Base-by-base conservation (phyloP, 306 rosid genomes). In the Lotus japonicus region DNA sequence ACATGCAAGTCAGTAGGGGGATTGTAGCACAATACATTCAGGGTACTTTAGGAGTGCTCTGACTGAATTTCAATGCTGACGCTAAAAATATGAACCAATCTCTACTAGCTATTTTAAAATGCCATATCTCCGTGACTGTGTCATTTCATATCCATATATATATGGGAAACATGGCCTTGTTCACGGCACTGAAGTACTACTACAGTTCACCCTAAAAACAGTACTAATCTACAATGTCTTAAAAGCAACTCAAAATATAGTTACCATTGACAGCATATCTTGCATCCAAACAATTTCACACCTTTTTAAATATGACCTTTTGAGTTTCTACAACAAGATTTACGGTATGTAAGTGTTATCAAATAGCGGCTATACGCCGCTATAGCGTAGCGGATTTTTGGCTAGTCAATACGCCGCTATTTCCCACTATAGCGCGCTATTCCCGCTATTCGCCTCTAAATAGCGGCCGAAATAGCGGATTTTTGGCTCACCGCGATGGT, bases 41-140 rank as follows among this genome's bases (percentile, higher is more conserved):
- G 31, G n/a, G 9, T 21, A 21, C 68, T 43, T 58, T 13, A 64
- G 48, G 52, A 66, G 52, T 13, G 42, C 46, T 64, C 68, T 56
- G 31, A 18, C 8, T 35, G 75, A 53, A 61, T 45, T 71, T 51
- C 33, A 61, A 39, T 44, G 66, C 16, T 58, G 66, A 71, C 43
- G 58, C 41, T 57, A 28, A 11, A 57, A 53, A 21, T 54, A 58
- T 18, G 2, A 33, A 65, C 46, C 46, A 14, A 59, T 18, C 2
- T 39, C 63, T 46, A n/a, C n/a, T n/a, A n/a, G n/a, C n/a, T n/a
- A n/a, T n/a, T n/a, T n/a, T n/a, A n/a, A n/a, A n/a, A n/a, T n/a
- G n/a, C n/a, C n/a, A 26, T 26, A 26, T 26, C 31, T 4, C 4
- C 31, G 4, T 26, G 31, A 0, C 31, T 3, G 31, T 3, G 31